These are phyloP conservation scores for Helicostylum pulchrum DNA, from an alignment of 192 early-diverging fungal species.

Conservation along the genomic window DNA sequence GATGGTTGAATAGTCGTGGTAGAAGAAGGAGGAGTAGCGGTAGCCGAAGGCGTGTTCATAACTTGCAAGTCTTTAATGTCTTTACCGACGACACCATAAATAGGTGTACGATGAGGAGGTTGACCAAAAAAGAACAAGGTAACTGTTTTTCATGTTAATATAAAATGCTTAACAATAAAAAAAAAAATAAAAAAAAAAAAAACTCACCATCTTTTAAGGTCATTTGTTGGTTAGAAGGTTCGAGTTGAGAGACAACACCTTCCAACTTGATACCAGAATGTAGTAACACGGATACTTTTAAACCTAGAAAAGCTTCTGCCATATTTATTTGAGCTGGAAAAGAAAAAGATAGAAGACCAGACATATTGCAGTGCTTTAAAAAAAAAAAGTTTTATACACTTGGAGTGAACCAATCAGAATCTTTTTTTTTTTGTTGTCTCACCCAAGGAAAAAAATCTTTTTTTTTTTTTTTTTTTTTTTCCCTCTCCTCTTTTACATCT, in stretches of 20 bases:
- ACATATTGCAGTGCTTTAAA: not conserved
- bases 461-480: slow-evolving; percentile 1
- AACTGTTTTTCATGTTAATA: slow-evolving; percentile 1
- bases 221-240: slow-evolving; percentile 56
- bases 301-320: slow-evolving; percentile 56
- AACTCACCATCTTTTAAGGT: slow-evolving; percentile 57
- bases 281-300: slow-evolving; percentile 50
- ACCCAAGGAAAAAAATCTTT: not conserved
- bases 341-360: not conserved
- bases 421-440: not conserved
- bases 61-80: slow-evolving; percentile 68
- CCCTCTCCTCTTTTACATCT: not conserved
- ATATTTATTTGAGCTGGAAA: slow-evolving; percentile 28
- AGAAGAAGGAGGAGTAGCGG: not conserved
- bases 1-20: not conserved
- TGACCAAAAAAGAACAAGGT: slow-evolving; percentile 33
- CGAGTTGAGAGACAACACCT: slow-evolving; percentile 59
- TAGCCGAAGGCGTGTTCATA: slow-evolving; percentile 18
- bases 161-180: no score
- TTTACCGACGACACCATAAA: slow-evolving; percentile 55
- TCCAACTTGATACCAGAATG: slow-evolving; percentile 50
- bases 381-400: not conserved
- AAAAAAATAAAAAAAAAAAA: not conserved
- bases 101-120: slow-evolving; percentile 34
- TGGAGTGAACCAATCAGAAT: not conserved